A percentile compares a stretch with the other conserved stretches of the same genome.
Conservation (phyloP, 345 rosid species). For the Euphorbia peplus region DNA sequence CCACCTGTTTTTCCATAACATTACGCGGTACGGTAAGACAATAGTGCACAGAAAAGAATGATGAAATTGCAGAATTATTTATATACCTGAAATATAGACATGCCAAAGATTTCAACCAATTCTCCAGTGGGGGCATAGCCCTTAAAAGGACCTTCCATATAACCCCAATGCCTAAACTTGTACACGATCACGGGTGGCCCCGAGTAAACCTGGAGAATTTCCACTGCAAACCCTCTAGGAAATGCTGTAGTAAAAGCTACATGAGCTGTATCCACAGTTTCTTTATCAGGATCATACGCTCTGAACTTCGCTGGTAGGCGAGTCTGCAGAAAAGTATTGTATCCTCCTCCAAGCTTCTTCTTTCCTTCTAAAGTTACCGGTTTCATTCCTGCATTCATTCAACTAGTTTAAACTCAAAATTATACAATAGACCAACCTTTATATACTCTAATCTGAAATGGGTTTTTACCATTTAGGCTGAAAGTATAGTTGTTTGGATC, state of each 20-base stretch:
- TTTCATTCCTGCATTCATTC: constrained; percentile 39
- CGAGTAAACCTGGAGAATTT: constrained; percentile 50
- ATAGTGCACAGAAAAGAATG: not conserved
- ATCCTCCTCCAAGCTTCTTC: constrained; percentile 52
- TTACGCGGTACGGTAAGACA: not conserved
- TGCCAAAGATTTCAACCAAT: constrained; percentile 38
- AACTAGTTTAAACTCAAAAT: not conserved
- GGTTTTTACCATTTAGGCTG: constrained; percentile 47
- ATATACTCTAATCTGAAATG: not conserved
- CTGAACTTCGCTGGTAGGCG: constrained; percentile 43
- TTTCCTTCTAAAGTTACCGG: constrained; percentile 38
- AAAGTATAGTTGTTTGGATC: constrained; percentile 34
- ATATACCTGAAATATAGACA: constrained; percentile 35
- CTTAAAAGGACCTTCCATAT: constrained; percentile 72
- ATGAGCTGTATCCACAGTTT: constrained; percentile 31
- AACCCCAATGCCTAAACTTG: constrained; percentile 81
- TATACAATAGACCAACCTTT: no score
- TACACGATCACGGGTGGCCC: constrained; percentile 53
- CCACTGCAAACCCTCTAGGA: constrained; percentile 61
- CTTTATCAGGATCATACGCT: constrained; percentile 30
- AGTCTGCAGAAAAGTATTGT: constrained; percentile 53
- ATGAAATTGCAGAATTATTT: not conserved
- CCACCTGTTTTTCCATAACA: constrained; percentile 25
- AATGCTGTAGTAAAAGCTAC: constrained; percentile 49
- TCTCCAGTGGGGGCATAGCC: constrained; percentile 58